A percentile compares a stretch with the other conserved stretches of the same genome.
phyloP scores from a whole-genome alignment of 257 asterid genomes.

The Solanum ahanhuiri region DNA sequence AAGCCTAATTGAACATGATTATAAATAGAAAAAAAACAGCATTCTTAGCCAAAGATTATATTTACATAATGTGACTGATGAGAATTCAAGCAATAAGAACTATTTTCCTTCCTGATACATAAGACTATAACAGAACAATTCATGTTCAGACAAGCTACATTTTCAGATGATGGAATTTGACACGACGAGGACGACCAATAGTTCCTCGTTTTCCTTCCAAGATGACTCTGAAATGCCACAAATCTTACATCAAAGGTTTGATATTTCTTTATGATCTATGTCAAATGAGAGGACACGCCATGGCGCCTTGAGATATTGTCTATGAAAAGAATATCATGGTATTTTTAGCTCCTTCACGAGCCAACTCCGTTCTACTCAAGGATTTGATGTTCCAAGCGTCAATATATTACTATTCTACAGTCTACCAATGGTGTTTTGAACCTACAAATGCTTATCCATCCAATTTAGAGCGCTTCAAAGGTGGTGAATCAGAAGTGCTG shows the following conservation, averaged over 20 bases:
- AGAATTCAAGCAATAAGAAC: background rate
- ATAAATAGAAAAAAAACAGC: background rate
- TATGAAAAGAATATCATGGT: background rate
- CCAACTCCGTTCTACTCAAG: background rate
- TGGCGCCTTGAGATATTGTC: background rate
- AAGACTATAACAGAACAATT: background rate
- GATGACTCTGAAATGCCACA: background rate
- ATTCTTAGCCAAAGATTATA: background rate
- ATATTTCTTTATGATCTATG: background rate
- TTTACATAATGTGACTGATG: background rate
- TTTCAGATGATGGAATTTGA: background rate
- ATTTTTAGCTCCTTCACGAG: background rate
- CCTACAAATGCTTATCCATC: constrained; percentile 15
- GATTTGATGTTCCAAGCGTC: background rate
- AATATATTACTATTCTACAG: background rate
- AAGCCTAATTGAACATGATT: background rate
- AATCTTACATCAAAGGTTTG: background rate
- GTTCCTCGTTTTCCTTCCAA: background rate
- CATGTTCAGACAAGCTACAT: background rate
- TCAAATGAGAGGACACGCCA: background rate
- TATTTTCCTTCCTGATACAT: background rate
- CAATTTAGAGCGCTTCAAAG: constrained; percentile 57
- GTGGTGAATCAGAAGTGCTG: constrained; percentile 25
- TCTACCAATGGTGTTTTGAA: background rate
- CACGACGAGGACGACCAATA: background rate